A percentile compares a stretch with the other conserved stretches of the same genome.
Conservation (phyloP, 192 early-diverging fungal species). For the Coemansia sp. region DNA sequence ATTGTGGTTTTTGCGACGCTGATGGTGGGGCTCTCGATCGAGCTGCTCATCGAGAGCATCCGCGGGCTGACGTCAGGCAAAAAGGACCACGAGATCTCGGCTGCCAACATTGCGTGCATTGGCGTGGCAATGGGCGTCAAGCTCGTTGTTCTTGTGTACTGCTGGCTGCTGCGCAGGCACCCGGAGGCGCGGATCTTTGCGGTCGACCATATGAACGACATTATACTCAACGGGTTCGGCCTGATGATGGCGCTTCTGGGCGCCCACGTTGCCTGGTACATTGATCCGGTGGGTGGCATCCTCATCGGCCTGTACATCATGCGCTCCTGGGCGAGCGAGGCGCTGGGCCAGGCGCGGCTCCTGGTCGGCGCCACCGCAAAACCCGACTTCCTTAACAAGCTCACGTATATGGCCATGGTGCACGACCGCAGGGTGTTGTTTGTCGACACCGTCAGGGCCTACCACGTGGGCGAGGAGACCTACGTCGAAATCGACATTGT, state of each 20-base stretch:
- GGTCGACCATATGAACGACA: constrained; percentile 68
- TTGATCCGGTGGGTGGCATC: constrained; percentile 68
- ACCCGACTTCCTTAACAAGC: constrained; percentile 66
- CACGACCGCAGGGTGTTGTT: constrained; percentile 60
- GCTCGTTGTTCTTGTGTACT: constrained; percentile 59
- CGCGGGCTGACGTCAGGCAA: constrained; percentile 55
- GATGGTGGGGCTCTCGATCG: constrained; percentile 67
- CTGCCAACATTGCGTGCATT: constrained; percentile 55
- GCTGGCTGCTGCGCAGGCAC: constrained; percentile 42
- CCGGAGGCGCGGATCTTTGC: constrained; percentile 59
- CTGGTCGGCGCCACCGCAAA: constrained; percentile 77
- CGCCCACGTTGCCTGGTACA: constrained; percentile 58
- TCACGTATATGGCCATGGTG: constrained; percentile 80
- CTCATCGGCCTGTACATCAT: constrained; percentile 63
- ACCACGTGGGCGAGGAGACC: constrained; percentile 76
- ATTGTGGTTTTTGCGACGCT: constrained; percentile 68
- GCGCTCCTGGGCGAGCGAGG: constrained; percentile 60
- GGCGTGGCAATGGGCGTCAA: constrained; percentile 58
- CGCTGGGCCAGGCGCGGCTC: constrained; percentile 64
- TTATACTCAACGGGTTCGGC: constrained; percentile 65
- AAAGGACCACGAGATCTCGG: constrained; percentile 46
- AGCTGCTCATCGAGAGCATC: constrained; percentile 66
- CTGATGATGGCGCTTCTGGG: constrained; percentile 64
- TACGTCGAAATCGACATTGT: constrained; percentile 95
- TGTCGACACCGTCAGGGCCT: constrained; percentile 76